Conservation (phyloP, 2,329 filamentous ascomycete species). For the Phialocephala subalpina region DNA sequence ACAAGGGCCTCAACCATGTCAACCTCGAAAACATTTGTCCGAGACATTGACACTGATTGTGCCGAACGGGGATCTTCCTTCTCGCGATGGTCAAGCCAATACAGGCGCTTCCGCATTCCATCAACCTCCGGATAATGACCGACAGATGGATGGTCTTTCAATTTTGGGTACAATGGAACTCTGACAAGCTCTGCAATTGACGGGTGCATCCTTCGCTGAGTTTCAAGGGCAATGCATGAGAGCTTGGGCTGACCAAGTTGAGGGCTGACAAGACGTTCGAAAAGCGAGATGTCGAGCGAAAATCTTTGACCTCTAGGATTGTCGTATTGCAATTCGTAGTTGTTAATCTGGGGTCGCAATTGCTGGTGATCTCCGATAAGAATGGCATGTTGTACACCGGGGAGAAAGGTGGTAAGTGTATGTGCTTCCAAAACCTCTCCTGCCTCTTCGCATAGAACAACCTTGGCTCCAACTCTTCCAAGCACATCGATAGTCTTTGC, state of each 20-base stretch:
- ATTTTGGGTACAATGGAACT: conserved; percentile 61
- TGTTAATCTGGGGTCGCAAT: conserved; percentile 47
- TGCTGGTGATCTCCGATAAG: conserved; percentile 54
- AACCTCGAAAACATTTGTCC: conserved; percentile 70
- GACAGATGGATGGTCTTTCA: conserved; percentile 58
- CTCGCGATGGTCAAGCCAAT: conserved; percentile 68
- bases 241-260: conserved; percentile 32
- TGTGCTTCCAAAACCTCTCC: conserved; percentile 53
- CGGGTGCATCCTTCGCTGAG: conserved; percentile 72
- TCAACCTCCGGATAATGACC: conserved; percentile 54
- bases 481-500: conserved; percentile 55
- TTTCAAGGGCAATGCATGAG: conserved; percentile 54
- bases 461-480: conserved; percentile 48
- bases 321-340: conserved; percentile 31
- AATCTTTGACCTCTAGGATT: conserved; percentile 44
- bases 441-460: conserved; percentile 52
- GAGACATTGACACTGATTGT: conserved; percentile 62
- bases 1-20: conserved; percentile 69
- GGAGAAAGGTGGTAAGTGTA: conserved; percentile 49
- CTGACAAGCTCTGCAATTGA: conserved; percentile 66
- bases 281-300: conserved; percentile 57
- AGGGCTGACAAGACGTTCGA: conserved; percentile 56
- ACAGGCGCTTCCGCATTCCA: conserved; percentile 61
- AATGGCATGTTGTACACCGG: conserved; percentile 47
- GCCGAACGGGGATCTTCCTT: conserved; percentile 59